These are phyloP conservation scores for Symbiodinium natans DNA, from an alignment of 73 alveolate genomes.

Conservation along the genomic window DNA sequence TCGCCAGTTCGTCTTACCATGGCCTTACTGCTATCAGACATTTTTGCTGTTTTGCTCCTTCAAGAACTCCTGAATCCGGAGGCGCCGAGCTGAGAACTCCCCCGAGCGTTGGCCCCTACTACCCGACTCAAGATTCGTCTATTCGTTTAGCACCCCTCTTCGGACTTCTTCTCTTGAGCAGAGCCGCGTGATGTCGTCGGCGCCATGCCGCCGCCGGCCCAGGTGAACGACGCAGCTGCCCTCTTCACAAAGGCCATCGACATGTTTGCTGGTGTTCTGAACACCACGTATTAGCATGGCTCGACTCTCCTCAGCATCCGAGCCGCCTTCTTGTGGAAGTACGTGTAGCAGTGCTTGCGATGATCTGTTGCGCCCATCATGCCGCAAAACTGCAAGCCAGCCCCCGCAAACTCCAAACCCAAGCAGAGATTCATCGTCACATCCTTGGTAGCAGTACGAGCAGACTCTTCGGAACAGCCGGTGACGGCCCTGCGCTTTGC, in stretches of 20 bases:
- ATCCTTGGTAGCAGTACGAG: slow-evolving; percentile 9
- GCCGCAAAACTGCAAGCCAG: slow-evolving; percentile 92
- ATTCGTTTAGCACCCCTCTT: no score
- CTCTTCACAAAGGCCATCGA: not conserved
- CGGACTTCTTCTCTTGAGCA: no score
- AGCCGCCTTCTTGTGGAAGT: slow-evolving; percentile 52
- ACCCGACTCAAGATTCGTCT: no score
- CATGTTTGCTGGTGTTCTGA: no score
- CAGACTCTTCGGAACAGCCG: no score
- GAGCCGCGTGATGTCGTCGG: slow-evolving; percentile 77
- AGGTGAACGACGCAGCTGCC: slow-evolving; percentile 57
- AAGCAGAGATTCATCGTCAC: slow-evolving; percentile 84
- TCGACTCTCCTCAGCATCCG: not conserved
- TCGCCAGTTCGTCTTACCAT: no score
- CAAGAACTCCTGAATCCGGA: no score
- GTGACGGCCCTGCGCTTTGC: no score
- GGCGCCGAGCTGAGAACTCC: no score
- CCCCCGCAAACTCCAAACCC: slow-evolving; percentile 76
- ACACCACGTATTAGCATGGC: not conserved
- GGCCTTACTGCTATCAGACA: no score
- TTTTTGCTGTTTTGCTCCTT: no score
- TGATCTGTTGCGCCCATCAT: slow-evolving; percentile 62
- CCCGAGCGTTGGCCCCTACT: no score
- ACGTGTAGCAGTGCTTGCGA: slow-evolving; percentile 60
- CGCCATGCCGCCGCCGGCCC: slow-evolving; percentile 89